Evolutionary conservation across 176 grass and related monocot species (phyloP).

Genomic region (Triticum monococcum): DNA sequence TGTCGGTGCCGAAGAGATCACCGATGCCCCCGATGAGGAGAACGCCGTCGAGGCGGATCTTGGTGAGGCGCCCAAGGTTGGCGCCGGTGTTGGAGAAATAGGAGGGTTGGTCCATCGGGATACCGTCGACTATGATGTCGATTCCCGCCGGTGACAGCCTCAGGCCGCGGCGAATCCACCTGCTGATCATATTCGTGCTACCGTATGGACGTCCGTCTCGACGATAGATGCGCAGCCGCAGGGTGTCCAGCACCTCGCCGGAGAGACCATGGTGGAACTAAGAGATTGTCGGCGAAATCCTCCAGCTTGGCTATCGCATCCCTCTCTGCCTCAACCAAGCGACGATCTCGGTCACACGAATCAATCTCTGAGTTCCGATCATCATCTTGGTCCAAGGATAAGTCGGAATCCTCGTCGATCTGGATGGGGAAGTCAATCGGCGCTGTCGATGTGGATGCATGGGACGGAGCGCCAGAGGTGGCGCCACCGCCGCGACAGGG

Average conservation of each 20-base stretch:
- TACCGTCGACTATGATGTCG: not conserved
- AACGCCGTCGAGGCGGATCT: not conserved
- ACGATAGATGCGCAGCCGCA: not conserved
- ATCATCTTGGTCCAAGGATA: too few species aligned
- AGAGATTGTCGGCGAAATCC: not conserved
- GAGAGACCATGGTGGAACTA: not conserved
- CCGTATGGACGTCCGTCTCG: not conserved
- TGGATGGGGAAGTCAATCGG: not conserved
- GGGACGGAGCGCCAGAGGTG: not conserved
- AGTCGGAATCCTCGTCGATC: too few species aligned
- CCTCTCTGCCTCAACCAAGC: not conserved
- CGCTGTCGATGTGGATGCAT: not conserved
- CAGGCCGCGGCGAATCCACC: not conserved
- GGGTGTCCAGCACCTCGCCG: not conserved
- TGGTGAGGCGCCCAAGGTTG: not conserved
- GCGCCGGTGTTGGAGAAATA: not conserved
- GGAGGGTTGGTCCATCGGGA: not conserved
- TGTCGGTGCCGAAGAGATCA: not conserved
- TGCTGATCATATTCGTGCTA: not conserved
- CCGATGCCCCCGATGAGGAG: not conserved
- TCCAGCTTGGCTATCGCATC: not conserved
- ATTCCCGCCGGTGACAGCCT: not conserved
- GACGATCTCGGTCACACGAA: too few species aligned
- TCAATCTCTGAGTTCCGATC: too few species aligned
- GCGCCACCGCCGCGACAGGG: not conserved